These are phyloP conservation scores for Medicago truncatula DNA, from an alignment of 306 rosid genomes.

Conservation along the genomic window DNA sequence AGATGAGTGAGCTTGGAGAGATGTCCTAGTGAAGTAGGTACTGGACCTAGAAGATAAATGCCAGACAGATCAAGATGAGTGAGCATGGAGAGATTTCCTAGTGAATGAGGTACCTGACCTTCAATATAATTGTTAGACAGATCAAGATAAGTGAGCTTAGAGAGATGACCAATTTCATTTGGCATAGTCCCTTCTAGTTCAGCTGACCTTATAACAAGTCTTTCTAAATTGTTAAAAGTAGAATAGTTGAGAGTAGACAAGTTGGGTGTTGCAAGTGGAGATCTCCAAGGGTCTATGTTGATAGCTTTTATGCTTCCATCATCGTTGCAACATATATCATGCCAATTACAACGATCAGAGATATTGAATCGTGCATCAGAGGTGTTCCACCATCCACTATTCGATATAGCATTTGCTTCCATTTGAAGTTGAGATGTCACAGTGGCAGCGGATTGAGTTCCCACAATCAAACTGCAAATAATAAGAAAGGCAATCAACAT, in stretches of 20 bases:
- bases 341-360: neutral
- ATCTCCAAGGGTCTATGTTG: neutral
- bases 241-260: neutral
- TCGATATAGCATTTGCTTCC: conserved; percentile 14
- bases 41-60: too few relatives aligned
- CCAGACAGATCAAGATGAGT: too few relatives aligned
- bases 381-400: neutral
- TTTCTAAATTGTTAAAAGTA: neutral
- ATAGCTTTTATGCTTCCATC: neutral
- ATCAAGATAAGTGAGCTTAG: too few relatives aligned
- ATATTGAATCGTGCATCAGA: neutral
- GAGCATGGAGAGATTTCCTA: too few relatives aligned
- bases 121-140: too few relatives aligned
- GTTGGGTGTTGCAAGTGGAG: neutral
- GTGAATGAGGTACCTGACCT: too few relatives aligned
- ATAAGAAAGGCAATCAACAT: neutral
- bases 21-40: too few relatives aligned
- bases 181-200: neutral
- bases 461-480: neutral
- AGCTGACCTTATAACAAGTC: fast-evolving
- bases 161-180: neutral
- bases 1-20: too few relatives aligned
- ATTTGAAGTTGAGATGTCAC: neutral
- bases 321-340: neutral
- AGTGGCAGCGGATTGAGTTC: neutral